Base-by-base conservation (phyloP, 345 rosid genomes). In the Clausena lansium region DNA sequence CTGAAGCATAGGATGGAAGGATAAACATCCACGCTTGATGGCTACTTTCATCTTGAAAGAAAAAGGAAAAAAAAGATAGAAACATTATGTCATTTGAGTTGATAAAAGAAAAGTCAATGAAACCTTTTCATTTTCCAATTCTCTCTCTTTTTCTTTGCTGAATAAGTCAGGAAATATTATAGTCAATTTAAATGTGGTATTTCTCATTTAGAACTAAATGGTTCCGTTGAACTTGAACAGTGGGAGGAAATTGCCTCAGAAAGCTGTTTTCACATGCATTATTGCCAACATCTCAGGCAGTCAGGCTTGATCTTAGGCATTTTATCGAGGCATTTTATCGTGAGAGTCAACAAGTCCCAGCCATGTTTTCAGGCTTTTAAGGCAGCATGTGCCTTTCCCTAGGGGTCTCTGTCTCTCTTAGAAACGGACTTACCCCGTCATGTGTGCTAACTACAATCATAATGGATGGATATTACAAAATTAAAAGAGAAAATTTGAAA, bases 41-140 rank as follows among this genome's bases (percentile, higher is more conserved):
- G 64, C 76, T 79, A 76, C 76, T 76, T 81, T 85, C 76, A 73
- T 78, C 76, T 77, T 28, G 76, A 77, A 80, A 84, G 81, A 30
- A 83, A 57, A 22, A 39, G 10, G 2, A 75, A 67, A 75, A 67
- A 75, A 74, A 77, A 63, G 66, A 73, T 45, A 69, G 68, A 73
- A 69, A 68, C 67, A 5, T 60, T 52, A n/a, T n/a, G 77, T 73
- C 77, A 72, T 28, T 28, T 79, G 41, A 80, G 73, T 59, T 79
- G 7, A 2, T 64, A 84, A 74, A 22, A 39, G 7, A 50, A 68
- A 74, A 68, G 73, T 72, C 70, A 77, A 80, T 58, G 74, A 77
- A 58, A 77, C 50, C 65, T 64, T 38, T 39, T 25, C 9, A 41
- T 63, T 6, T 64, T 50, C 5, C 24, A 45, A 2, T 32, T 19